Conservation (phyloP, 345 rosid species). For the Noccaea caerulescens region DNA sequence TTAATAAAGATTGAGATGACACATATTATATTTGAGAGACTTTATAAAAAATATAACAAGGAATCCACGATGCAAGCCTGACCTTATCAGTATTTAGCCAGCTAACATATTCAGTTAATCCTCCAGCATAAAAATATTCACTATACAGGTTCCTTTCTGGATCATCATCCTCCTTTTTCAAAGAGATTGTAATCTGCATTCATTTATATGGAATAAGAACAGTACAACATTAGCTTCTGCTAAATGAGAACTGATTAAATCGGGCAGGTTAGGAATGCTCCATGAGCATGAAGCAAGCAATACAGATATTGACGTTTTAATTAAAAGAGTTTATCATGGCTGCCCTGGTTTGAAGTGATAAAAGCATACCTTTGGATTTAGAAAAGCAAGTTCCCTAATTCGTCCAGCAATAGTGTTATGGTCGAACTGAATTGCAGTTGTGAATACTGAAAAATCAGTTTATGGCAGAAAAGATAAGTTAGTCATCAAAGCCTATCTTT, state of each 20-base stretch:
- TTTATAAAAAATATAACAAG: conserved; percentile 27
- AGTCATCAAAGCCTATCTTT: conserved; percentile 22
- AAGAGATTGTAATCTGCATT: conserved; percentile 73
- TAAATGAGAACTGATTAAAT: conserved; percentile 19
- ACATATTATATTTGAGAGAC: background rate
- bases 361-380: conserved; percentile 77
- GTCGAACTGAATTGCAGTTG: conserved; percentile 83
- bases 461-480: conserved; percentile 14
- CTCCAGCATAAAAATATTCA: conserved; percentile 85
- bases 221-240: conserved; percentile 23
- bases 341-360: conserved; percentile 20
- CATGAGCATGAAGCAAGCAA: conserved; percentile 20
- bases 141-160: conserved; percentile 59
- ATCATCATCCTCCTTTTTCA: conserved; percentile 64
- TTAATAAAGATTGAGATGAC: conserved; percentile 19
- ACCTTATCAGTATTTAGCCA: conserved; percentile 95
- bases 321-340: background rate
- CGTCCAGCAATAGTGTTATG: conserved; percentile 82
- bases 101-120: conserved; percentile 82
- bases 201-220: conserved; percentile 18
- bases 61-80: conserved; percentile 26
- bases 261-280: conserved; percentile 1
- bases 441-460: conserved; percentile 63
- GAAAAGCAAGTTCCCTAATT: conserved; percentile 91
- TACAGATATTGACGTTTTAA: background rate